Evolutionary conservation across 768 basidiomycete genomes (phyloP).

Genomic region (Amanita brunnescens): DNA sequence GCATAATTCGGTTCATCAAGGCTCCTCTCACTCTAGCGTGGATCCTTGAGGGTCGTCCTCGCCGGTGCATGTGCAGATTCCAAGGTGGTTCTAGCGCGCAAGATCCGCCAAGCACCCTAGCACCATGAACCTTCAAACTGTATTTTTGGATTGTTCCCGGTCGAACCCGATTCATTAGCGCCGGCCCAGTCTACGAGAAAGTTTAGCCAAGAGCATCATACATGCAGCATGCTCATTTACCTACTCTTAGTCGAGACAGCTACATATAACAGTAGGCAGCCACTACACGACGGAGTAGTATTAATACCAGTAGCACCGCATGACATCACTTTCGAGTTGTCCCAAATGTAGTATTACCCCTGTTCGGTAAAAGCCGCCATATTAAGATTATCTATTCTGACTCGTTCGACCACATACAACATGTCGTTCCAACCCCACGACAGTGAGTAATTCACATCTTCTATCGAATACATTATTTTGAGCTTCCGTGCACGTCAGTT

Average conservation of each 20-base stretch:
- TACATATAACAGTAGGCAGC: background rate
- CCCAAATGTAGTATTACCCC: background rate
- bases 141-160: background rate
- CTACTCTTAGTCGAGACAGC: background rate
- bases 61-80: background rate
- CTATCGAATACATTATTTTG: slow-evolving; percentile 5
- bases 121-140: background rate
- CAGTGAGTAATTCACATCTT: too few species aligned
- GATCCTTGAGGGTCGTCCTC: background rate
- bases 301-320: background rate
- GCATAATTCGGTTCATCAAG: background rate
- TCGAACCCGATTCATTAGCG: background rate
- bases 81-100: background rate
- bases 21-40: background rate
- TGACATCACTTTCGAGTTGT: background rate
- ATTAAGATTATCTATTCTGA: slow-evolving; percentile 1
- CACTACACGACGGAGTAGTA: background rate
- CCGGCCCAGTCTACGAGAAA: background rate
- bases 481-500: slow-evolving; percentile 43
- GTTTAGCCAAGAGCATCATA: background rate
- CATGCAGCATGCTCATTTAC: background rate
- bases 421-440: slow-evolving; percentile 71
- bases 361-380: slow-evolving; percentile 2
- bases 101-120: background rate
- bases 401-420: background rate